These are phyloP conservation scores for Fusarium ambrosium DNA, from an alignment of 2,329 filamentous ascomycete species.

Conservation along the genomic window DNA sequence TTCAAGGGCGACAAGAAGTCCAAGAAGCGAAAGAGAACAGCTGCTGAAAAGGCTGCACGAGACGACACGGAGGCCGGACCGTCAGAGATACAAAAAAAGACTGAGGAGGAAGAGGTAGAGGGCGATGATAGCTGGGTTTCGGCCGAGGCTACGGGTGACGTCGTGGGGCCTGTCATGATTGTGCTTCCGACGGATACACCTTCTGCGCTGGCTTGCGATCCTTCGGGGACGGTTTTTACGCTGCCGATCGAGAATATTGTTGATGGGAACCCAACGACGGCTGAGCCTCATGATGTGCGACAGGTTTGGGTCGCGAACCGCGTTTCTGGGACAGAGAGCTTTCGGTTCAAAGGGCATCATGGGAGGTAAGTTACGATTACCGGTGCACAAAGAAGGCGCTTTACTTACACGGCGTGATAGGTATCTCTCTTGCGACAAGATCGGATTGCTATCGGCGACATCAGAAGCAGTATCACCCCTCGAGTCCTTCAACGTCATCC, in stretches of 20 bases:
- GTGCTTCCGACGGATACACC: slow-evolving; percentile 82
- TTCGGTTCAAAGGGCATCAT: slow-evolving; percentile 91
- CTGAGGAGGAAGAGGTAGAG: slow-evolving; percentile 55
- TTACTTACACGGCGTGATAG: slow-evolving; percentile 58
- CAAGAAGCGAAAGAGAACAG: slow-evolving; percentile 88
- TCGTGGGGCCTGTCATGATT: slow-evolving; percentile 85
- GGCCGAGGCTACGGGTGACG: slow-evolving; percentile 79
- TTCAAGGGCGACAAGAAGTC: slow-evolving; percentile 98
- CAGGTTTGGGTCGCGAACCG: slow-evolving; percentile 95
- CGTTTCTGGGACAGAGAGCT: slow-evolving; percentile 83
- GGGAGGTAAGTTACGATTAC: slow-evolving; percentile 71
- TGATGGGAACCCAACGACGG: slow-evolving; percentile 83
- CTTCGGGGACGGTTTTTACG: slow-evolving; percentile 87
- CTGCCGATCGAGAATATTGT: slow-evolving; percentile 88
- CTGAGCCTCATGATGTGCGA: slow-evolving; percentile 94
- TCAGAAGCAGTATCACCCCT: slow-evolving; percentile 86
- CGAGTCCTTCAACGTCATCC: slow-evolving; percentile 82
- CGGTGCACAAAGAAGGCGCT: neutral
- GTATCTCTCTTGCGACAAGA: slow-evolving; percentile 88
- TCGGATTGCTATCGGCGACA: slow-evolving; percentile 81
- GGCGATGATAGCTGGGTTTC: slow-evolving; percentile 93
- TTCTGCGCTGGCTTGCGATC: slow-evolving; percentile 86
- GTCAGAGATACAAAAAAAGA: slow-evolving; percentile 37
- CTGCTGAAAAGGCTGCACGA: slow-evolving; percentile 59
- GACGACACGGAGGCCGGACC: slow-evolving; percentile 19